Conservation (phyloP, 1,284 basidiomycete genomes). For the Earliella scabrosa region DNA sequence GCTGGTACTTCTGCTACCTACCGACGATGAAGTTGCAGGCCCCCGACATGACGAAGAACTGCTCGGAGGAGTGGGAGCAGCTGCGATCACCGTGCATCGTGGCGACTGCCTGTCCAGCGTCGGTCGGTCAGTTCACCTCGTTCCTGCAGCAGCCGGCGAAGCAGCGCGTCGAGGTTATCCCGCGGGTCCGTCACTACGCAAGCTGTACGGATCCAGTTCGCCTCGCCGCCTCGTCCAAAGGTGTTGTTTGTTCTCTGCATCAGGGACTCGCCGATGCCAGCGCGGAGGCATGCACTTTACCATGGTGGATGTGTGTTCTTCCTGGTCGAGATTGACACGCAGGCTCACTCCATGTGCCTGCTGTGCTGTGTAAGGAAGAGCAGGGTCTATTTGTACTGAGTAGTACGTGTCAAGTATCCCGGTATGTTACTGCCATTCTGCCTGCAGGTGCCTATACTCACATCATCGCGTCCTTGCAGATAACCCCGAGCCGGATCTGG, state of each 20-base stretch:
- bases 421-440: slow-evolving; percentile 47
- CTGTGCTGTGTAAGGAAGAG: slow-evolving; percentile 77
- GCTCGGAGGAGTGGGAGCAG: slow-evolving; percentile 77
- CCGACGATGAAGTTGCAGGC: slow-evolving; percentile 69
- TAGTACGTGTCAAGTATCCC: slow-evolving; percentile 69
- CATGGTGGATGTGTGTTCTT: slow-evolving; percentile 78
- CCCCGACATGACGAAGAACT: slow-evolving; percentile 74
- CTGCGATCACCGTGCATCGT: slow-evolving; percentile 77
- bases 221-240: slow-evolving; percentile 75
- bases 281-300: slow-evolving; percentile 57
- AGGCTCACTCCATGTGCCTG: slow-evolving; percentile 63
- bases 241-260: slow-evolving; percentile 78
- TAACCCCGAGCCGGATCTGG: slow-evolving; percentile 48
- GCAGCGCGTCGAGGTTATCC: slow-evolving; percentile 71
- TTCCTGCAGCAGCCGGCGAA: slow-evolving; percentile 69
- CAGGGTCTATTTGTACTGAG: slow-evolving; percentile 67
- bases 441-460: not conserved
- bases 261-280: slow-evolving; percentile 68
- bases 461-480: slow-evolving; percentile 41
- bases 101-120: slow-evolving; percentile 71
- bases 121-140: slow-evolving; percentile 78
- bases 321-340: slow-evolving; percentile 44
- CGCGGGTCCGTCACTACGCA: slow-evolving; percentile 84
- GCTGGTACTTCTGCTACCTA: slow-evolving; percentile 79
- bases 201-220: slow-evolving; percentile 83